phyloP scores from a whole-genome alignment of 495 filamentous ascomycete genomes.

The Penicilliopsis zonata region DNA sequence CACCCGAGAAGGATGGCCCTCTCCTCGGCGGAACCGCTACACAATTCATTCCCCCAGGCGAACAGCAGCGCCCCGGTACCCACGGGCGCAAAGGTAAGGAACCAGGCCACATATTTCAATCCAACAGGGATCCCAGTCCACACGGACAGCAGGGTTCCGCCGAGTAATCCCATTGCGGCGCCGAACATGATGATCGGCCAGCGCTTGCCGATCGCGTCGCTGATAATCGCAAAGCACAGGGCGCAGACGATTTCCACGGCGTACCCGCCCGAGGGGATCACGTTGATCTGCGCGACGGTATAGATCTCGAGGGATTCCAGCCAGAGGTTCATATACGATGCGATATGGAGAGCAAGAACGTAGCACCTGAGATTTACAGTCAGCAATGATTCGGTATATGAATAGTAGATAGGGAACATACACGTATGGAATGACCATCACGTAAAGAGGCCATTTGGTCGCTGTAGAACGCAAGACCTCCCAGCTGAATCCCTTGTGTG shows the following conservation, averaged over 20 bases:
- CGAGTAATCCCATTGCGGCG: not conserved
- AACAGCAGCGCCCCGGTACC: slow-evolving; percentile 1
- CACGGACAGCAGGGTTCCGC: slow-evolving; percentile 1
- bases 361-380: slow-evolving; percentile 1
- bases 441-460: not conserved
- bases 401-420: slow-evolving; percentile 11
- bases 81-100: slow-evolving; percentile 1
- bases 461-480: not conserved
- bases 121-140: slow-evolving; percentile 1
- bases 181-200: no score
- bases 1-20: not conserved
- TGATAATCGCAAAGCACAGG: no score
- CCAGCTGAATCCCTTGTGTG: not conserved
- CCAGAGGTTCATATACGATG: slow-evolving; percentile 25
- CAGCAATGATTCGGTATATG: slow-evolving; percentile 31
- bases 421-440: slow-evolving; percentile 1
- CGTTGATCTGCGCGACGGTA: slow-evolving; percentile 32
- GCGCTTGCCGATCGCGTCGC: no score
- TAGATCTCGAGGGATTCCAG: slow-evolving; percentile 26
- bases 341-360: slow-evolving; percentile 2
- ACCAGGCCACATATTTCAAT: slow-evolving; percentile 3
- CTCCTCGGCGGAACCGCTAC: slow-evolving; percentile 2
- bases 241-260: slow-evolving; percentile 14
- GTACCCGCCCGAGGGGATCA: slow-evolving; percentile 34
- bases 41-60: slow-evolving; percentile 2